Conservation (phyloP, 768 basidiomycete species). For the Suillus decipiens region DNA sequence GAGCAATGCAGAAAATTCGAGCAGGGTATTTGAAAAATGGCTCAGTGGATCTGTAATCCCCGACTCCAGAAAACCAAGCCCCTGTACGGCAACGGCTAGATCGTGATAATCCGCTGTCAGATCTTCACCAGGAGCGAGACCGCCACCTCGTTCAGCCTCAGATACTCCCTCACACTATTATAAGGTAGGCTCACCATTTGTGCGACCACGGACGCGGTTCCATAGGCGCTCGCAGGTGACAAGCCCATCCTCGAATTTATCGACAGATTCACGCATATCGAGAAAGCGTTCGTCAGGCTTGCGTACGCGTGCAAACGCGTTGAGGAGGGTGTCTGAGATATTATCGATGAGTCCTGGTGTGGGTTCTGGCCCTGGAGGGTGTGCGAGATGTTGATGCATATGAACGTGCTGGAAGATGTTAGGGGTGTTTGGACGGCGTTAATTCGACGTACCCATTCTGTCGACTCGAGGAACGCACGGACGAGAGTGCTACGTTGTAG, state of each 20-base stretch:
- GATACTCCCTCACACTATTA: constrained; percentile 45
- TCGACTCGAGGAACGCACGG: constrained; percentile 94
- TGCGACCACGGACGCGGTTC: constrained; percentile 73
- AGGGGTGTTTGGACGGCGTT: constrained; percentile 9
- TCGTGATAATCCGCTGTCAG: constrained; percentile 97
- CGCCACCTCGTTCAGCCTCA: constrained; percentile 86
- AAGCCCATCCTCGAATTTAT: constrained; percentile 97
- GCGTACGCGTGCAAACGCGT: constrained; percentile 92
- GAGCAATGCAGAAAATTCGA: constrained; percentile 90
- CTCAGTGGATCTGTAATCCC: constrained; percentile 98
- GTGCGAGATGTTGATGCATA: constrained; percentile 95
- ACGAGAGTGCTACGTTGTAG: constrained; percentile 88
- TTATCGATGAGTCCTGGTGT: constrained; percentile 87
- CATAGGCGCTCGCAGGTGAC: constrained; percentile 78
- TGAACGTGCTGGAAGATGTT: constrained; percentile 71
- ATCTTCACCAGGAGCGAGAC: constrained; percentile 85
- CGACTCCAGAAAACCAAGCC: constrained; percentile 95
- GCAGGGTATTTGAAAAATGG: constrained; percentile 92
- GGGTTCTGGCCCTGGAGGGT: constrained; percentile 85
- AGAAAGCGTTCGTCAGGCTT: constrained; percentile 98
- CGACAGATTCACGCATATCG: constrained; percentile 86
- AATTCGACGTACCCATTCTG: constrained; percentile 84
- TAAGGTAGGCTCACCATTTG: constrained; percentile 71
- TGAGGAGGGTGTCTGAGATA: constrained; percentile 92
- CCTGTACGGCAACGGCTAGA: constrained; percentile 93